phyloP scores from a whole-genome alignment of 2,329 filamentous ascomycete species.

The Verticillium dahliae region DNA sequence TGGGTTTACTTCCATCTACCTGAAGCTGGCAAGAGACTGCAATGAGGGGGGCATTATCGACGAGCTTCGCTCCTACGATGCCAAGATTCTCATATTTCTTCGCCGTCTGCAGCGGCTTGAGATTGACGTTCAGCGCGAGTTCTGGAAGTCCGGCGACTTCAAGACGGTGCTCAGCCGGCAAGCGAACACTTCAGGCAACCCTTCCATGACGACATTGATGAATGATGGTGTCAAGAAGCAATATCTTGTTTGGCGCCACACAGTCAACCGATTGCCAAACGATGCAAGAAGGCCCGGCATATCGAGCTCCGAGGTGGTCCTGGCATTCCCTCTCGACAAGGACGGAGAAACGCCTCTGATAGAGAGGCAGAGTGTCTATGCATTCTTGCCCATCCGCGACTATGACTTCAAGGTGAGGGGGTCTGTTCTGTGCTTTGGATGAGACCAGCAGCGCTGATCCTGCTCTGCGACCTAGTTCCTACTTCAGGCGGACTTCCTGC shows the following conservation, averaged over 20 bases:
- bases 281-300: slow-evolving; percentile 6
- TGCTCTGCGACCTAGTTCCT: slow-evolving; percentile 11
- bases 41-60: slow-evolving; percentile 8
- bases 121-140: slow-evolving; percentile 5
- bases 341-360: neutral
- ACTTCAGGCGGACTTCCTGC: slow-evolving; percentile 18
- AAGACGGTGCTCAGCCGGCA: neutral
- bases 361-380: slow-evolving; percentile 13
- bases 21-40: slow-evolving; percentile 8
- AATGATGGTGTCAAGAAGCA: slow-evolving; percentile 3
- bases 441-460: neutral
- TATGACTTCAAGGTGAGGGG: slow-evolving; percentile 15
- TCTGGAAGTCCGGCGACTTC: neutral
- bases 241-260: slow-evolving; percentile 8
- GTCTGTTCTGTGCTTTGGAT: neutral
- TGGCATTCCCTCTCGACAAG: slow-evolving; percentile 13
- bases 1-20: slow-evolving; percentile 13
- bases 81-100: slow-evolving; percentile 22
- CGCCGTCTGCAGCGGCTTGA: slow-evolving; percentile 18
- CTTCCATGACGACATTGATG: slow-evolving; percentile 2
- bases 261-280: slow-evolving; percentile 4
- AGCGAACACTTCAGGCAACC: neutral
- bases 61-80: slow-evolving; percentile 16
- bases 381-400: slow-evolving; percentile 18
- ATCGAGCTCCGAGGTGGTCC: slow-evolving; percentile 9